Conservation (phyloP, 2,329 filamentous ascomycete species). For the Samsoniella hepiali region DNA sequence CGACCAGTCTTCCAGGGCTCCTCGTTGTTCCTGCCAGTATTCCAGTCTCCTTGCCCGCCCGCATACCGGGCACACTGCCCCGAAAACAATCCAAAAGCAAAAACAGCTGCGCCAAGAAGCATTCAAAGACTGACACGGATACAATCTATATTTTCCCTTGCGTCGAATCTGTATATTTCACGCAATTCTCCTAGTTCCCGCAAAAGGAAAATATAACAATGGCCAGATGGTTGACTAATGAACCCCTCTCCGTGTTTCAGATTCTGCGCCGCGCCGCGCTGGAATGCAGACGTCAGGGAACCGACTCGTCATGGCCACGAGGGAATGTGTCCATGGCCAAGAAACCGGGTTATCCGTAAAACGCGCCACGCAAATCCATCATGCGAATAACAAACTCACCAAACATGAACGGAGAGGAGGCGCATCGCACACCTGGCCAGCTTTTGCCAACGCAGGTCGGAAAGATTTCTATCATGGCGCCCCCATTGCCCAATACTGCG, state of each 20-base stretch:
- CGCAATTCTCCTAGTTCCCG: not conserved
- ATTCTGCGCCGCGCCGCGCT: not conserved
- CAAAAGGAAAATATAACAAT: not conserved
- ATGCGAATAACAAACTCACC: not conserved
- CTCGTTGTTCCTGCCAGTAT: not conserved
- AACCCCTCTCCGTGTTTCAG: conserved; percentile 17
- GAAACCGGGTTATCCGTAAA: not conserved
- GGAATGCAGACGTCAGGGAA: conserved; percentile 1
- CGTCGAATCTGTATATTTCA: not conserved
- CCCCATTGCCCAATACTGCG: not conserved
- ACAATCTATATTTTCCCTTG: not conserved
- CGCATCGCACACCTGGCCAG: too few species aligned
- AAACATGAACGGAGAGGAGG: too few species aligned
- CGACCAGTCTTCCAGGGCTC: not conserved
- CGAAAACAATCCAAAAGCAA: not conserved
- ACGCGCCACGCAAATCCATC: not conserved
- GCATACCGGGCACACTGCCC: not conserved
- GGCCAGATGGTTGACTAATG: not conserved
- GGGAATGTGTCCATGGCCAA: not conserved
- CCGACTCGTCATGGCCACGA: conserved; percentile 3
- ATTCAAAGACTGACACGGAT: not conserved
- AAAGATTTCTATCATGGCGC: not conserved
- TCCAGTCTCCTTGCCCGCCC: not conserved
- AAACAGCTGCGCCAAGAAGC: not conserved
- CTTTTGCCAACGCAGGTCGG: too few species aligned